phyloP scores from a whole-genome alignment of 1,284 basidiomycete species.

The Wallemia mellicola region DNA sequence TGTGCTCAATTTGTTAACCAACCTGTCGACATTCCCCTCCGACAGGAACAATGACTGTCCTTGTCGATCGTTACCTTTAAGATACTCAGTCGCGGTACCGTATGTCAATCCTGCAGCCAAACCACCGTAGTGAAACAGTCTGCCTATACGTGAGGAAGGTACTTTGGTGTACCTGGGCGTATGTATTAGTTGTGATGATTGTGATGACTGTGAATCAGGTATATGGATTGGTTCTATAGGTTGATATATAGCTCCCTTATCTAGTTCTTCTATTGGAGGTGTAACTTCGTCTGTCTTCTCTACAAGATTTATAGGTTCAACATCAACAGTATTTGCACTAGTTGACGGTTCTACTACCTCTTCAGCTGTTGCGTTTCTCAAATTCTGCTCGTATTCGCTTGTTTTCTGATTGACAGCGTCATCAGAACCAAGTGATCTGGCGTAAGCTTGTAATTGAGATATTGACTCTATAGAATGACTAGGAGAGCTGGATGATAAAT shows the following conservation, averaged over 20 bases:
- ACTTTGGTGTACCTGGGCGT: conserved; percentile 31
- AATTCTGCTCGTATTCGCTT: no score
- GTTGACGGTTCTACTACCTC: no score
- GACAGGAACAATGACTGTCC: conserved; percentile 34
- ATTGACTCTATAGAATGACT: not conserved
- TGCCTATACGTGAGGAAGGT: conserved; percentile 55
- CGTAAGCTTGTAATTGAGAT: not conserved
- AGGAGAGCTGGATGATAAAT: not conserved
- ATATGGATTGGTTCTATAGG: not conserved
- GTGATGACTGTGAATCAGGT: not conserved
- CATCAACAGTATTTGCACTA: no score
- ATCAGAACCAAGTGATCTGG: no score
- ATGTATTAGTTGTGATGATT: no score
- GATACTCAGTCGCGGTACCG: conserved; percentile 20
- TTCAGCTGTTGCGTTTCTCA: no score
- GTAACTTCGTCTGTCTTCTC: no score
- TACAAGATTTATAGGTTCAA: no score
- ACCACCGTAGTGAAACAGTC: conserved; percentile 75
- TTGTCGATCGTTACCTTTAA: conserved; percentile 9
- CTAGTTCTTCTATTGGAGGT: no score
- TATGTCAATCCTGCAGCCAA: conserved; percentile 19
- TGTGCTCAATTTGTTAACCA: conserved; percentile 68
- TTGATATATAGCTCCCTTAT: no score
- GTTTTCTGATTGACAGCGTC: no score
- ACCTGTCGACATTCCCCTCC: conserved; percentile 57